Evolutionary conservation across 1,139 yeast species (phyloP), one percentile per base, ranked within the genome.

Genomic region (Saccharomyces hybrid): DNA sequence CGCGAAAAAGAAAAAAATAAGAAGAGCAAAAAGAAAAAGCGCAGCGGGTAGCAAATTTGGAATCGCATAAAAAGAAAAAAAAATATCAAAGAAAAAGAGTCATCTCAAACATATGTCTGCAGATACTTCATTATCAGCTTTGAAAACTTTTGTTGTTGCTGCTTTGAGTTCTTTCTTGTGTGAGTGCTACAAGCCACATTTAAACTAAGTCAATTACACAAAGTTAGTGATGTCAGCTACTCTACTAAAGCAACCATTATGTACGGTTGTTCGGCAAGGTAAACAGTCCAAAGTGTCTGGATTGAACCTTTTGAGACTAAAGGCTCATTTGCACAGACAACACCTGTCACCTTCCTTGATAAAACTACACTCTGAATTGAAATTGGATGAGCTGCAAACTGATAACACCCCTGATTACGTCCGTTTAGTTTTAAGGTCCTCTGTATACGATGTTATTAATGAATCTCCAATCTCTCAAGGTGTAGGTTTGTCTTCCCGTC

Each of bases 381-480:
- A 70, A 51, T 68, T 72, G 8, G 71, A 79, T 38, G 91, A 85
- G 64, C 71, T 81, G 47, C 73, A 76, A 14, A 69, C 77, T 1
- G 80, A 80, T 54, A 87, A 88, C n/a, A 74, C 80, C 28, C 98
- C 98, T n/a, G 97, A 93, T 72, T 93, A 93, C 66, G 82, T 93
- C 60, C 87, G 93, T 67, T 77, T 93, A 70, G 90, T 91, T 53
- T 75, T 93, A 55, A 89, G 97, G 0, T 88, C 98, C 1, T 77
- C 96, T 56, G 98, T 93, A 0, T 95, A 95, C 69, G 99, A 95
- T 65, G 96, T 90, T 16, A 85, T 95, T 48, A 84, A 87, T 53
- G 98, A 95, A 59, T 84, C 96, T 0, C 96, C 98, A 2, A 75
- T 90, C 47, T 81, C 88, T 0, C 77, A 78, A 48, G 99, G 96